Base-by-base conservation (phyloP, 805 yeast genomes). In the Nakazawaea holstii region DNA sequence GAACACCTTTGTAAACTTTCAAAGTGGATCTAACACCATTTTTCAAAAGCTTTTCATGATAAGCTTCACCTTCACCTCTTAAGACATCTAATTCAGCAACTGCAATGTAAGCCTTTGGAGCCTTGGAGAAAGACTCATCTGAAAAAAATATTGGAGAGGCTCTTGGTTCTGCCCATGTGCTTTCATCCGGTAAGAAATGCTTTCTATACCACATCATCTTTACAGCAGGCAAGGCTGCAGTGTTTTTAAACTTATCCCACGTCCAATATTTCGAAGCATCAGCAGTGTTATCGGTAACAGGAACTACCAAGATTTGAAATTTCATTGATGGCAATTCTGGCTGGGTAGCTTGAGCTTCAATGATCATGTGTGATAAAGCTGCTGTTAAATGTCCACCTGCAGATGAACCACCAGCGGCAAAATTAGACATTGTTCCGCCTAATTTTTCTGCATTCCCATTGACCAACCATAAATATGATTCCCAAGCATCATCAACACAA, bases 161-260 rank as follows among this genome's bases (percentile, higher is more conserved):
- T 52, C 49, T 56, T 0, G 64, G 62, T 28, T 59, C 62, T 7
- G 65, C 59, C 37, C 64, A 50, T 27, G 68, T 54, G 45, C 60
- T 58, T 6, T 70, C 72, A 52, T 66, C 59, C 6, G 74, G 76
- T 42, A 71, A 61, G 50, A 71, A 73, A 11, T 67, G 52, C 33
- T 62, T 54, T 52, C 74, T 55, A 51, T 68, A 73, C 77, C 77
- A 73, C 43, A 68, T 47, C 74, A 72, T 71, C 53, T 70, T 70
- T 14, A 59, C 63, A 6, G 73, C 71, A 1, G 77, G 74, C 31
- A 74, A 62, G 45, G 70, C 77, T 0, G 76, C 68, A 17, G 74
- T 62, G 46, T 57, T 57, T 51, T 64, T 66, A 41, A 62, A 64
- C 42, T 68, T 70, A 39, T 56, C 58, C 73, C 73, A 72, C 0